These are phyloP conservation scores for Curvularia lunata DNA, from an alignment of 2,329 filamentous ascomycete genomes.

Conservation along the genomic window DNA sequence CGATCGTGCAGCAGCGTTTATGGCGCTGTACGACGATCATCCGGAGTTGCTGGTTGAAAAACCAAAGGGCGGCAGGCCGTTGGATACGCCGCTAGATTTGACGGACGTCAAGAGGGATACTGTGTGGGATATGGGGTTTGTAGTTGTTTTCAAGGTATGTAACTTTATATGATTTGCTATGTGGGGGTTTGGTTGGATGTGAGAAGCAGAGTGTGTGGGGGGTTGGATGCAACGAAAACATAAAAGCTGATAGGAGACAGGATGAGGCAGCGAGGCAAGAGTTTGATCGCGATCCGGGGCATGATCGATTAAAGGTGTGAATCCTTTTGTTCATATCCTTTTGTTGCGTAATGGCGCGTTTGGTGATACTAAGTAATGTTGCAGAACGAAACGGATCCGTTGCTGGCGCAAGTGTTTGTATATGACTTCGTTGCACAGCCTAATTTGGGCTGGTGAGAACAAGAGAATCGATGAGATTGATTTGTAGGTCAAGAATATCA, in stretches of 20 bases:
- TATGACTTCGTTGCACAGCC: slow-evolving; percentile 37
- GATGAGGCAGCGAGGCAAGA: slow-evolving; percentile 27
- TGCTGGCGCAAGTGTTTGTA: slow-evolving; percentile 37
- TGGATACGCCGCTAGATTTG: slow-evolving; percentile 30
- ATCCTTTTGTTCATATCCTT: not conserved
- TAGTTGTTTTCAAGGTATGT: slow-evolving; percentile 36
- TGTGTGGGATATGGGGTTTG: slow-evolving; percentile 36
- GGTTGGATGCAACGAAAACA: no score
- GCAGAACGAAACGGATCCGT: slow-evolving; percentile 36
- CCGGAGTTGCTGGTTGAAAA: slow-evolving; percentile 22
- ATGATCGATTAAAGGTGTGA: slow-evolving; percentile 35
- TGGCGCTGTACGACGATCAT: slow-evolving; percentile 30
- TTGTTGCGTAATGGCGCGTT: not conserved
- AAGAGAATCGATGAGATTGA: no score
- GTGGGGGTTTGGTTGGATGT: no score
- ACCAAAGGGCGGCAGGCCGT: slow-evolving; percentile 29
- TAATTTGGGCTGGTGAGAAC: slow-evolving; percentile 32
- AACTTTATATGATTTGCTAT: not conserved
- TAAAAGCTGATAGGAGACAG: slow-evolving; percentile 11
- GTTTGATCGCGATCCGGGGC: slow-evolving; percentile 33
- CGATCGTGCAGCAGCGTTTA: slow-evolving; percentile 31
- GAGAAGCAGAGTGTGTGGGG: no score
- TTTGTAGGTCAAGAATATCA: no score
- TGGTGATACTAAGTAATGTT: not conserved
- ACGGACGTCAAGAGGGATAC: slow-evolving; percentile 32